Evolutionary conservation across 1,284 basidiomycete genomes (phyloP).

Genomic region (Rhodotorula sp.): DNA sequence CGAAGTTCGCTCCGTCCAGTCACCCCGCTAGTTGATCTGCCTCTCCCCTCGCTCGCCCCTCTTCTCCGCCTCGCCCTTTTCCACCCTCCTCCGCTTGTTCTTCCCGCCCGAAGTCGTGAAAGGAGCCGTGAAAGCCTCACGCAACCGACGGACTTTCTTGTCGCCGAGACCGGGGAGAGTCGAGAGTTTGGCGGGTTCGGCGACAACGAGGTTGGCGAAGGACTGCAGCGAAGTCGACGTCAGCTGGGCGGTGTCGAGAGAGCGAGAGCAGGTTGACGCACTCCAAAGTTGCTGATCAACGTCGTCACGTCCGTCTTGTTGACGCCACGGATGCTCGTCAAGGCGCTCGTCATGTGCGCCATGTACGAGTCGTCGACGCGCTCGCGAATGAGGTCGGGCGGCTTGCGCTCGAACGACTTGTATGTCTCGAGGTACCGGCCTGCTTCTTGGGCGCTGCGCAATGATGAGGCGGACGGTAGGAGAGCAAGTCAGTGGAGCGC

Average conservation of each 20-base stretch:
- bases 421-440: conserved; percentile 86
- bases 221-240: conserved; percentile 59
- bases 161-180: conserved; percentile 91
- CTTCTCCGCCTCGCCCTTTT: not conserved
- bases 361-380: conserved; percentile 83
- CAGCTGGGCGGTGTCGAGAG: not conserved
- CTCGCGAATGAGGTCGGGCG: conserved; percentile 91
- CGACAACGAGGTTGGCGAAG: conserved; percentile 72
- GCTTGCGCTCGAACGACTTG: conserved; percentile 90
- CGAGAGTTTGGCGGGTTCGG: conserved; percentile 70
- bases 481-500: too few relatives aligned
- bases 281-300: conserved; percentile 85
- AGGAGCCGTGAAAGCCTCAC: conserved; percentile 54
- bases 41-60: conserved; percentile 11
- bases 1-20: too few relatives aligned
- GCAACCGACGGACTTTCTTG: conserved; percentile 74
- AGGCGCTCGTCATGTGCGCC: conserved; percentile 74
- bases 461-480: not conserved
- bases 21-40: conserved; percentile 8
- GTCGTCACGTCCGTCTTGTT: conserved; percentile 98
- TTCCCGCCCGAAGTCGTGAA: not conserved
- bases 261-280: conserved; percentile 53
- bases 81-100: not conserved
- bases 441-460: conserved; percentile 75
- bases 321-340: conserved; percentile 87